Evolutionary conservation across 768 basidiomycete species (phyloP).

Genomic region (Mycena capillaripes): DNA sequence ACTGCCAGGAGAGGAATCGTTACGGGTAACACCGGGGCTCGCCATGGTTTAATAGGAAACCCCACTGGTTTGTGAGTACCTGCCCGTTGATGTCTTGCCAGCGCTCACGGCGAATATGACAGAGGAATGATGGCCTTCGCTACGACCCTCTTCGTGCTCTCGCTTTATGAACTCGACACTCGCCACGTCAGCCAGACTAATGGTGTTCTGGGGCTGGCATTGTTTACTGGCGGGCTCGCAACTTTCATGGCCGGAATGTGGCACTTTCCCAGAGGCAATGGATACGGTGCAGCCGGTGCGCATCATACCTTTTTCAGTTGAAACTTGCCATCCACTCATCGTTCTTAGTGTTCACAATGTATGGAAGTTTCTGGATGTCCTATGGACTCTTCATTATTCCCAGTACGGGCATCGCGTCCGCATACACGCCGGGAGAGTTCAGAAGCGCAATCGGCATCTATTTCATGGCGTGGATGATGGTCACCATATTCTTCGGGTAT

Average conservation of each 20-base stretch:
- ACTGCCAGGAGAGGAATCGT: slow-evolving; percentile 8
- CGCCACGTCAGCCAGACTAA: slow-evolving; percentile 57
- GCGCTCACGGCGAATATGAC: slow-evolving; percentile 14
- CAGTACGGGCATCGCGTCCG: slow-evolving; percentile 52
- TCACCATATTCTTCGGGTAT: slow-evolving; percentile 66
- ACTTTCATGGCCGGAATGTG: slow-evolving; percentile 80
- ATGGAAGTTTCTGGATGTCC: slow-evolving; percentile 76
- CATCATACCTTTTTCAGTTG: background rate
- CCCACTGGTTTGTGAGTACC: slow-evolving; percentile 23
- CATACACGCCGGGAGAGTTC: slow-evolving; percentile 55
- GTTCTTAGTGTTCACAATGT: slow-evolving; percentile 67
- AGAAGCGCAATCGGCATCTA: slow-evolving; percentile 67
- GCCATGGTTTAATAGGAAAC: slow-evolving; percentile 21
- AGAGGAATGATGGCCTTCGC: slow-evolving; percentile 73
- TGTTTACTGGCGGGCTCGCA: slow-evolving; percentile 73
- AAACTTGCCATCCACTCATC: slow-evolving; percentile 10
- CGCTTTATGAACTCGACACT: slow-evolving; percentile 63
- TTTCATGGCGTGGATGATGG: slow-evolving; percentile 67
- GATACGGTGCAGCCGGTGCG: slow-evolving; percentile 67
- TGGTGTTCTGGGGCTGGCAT: slow-evolving; percentile 72
- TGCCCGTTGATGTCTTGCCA: slow-evolving; percentile 3
- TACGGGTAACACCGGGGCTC: slow-evolving; percentile 4
- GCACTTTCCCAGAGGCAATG: slow-evolving; percentile 64
- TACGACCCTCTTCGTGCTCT: slow-evolving; percentile 71
- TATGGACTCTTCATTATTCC: slow-evolving; percentile 68